Evolutionary conservation across 768 basidiomycete species (phyloP), one percentile per base, ranked within the genome.

Genomic region (Suillus alpinus): DNA sequence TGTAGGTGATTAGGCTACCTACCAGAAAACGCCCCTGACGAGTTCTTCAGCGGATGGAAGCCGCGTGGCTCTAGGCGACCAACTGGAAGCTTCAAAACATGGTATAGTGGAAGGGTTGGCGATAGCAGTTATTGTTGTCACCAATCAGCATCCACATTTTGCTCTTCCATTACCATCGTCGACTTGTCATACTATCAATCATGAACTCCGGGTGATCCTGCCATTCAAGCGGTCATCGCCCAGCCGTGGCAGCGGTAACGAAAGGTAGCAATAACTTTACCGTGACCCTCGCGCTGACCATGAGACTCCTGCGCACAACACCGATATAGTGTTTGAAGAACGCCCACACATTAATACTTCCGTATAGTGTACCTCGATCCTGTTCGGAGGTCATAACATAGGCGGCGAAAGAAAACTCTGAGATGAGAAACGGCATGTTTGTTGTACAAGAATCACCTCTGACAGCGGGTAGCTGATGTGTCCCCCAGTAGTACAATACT

Each of bases 301-400:
- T 29, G 53, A 39, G 37, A 55, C 10, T 18, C 37, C 23, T 55
- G 26, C 37, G 37, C 53, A 18, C 39, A 55, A 39, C 26, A 16
- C 53, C 53, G 53, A 55, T 55, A 55, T 29, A n/a, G 26, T 55
- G 37, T 18, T 55, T 55, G 26, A n/a, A 26, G 26, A 55, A 39
- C 23, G 26, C 53, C 36, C 20, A 3, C 3, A 20, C 18, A 53
- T 37, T 23, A 32, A 29, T 55, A 23, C 53, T 39, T 55, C 53
- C 37, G 49, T 32, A 2, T 50, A 18, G 18, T 12, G 3, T 5
- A 32, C 51, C 6, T 53, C 20, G 51, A 53, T 53, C 34, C 34
- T 53, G 50, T 34, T 34, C 32, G 18, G 34, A 34, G 51, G 34
- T 12, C n/a, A 23, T 10, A 29, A 55, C 5, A 55, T 39, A 37